Evolutionary conservation across 306 rosid species (phyloP), one percentile per base, ranked within the genome.

Genomic region (Medicago ruthenica): DNA sequence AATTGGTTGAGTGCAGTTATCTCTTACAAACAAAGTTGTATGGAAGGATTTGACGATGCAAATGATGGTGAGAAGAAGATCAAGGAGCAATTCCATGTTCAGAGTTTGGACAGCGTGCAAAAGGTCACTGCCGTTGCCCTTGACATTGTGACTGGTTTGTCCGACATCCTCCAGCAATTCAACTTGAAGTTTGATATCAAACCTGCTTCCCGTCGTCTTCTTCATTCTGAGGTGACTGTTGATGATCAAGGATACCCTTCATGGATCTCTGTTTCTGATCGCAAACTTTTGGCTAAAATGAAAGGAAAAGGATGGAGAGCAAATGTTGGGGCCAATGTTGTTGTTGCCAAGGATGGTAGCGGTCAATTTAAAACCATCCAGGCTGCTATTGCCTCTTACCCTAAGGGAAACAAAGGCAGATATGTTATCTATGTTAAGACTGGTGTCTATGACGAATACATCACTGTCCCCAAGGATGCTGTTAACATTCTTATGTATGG

Each of bases 291-390:
- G 82, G 86, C 54, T 0, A 0, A 2, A 0, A 9, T 40, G 67
- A 1, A 3, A 8, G 0, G 22, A 0, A 60, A 36, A 2, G 79
- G 51, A 5, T 80, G 80, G 72, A 80, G 51, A 27, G 54, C 81
- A 0, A 0, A 13, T 0, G 0, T 84, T 2, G 40, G 0, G 14
- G 86, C 92, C 0, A 84, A 90, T 11, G 92, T 20, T 0, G 81
- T 92, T 5, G 97, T 92, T 39, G 97, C 97, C 27, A 78, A 90
- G 74, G 97, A 92, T 53, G 93, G 97, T 1, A 82, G 81, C 9
- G 93, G 96, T 0, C 81, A 78, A 1, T 88, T 64, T 45, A 92
- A 42, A 10, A 90, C 80, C 78, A 76, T 92, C 31, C 65, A 11
- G 0, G 92, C 64, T 0, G 96, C 92, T 8, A 71, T 92, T 37